Evolutionary conservation across 139 green algal species (phyloP), one percentile per base, ranked within the genome.

Genomic region (Axilococcus clingmanii): DNA sequence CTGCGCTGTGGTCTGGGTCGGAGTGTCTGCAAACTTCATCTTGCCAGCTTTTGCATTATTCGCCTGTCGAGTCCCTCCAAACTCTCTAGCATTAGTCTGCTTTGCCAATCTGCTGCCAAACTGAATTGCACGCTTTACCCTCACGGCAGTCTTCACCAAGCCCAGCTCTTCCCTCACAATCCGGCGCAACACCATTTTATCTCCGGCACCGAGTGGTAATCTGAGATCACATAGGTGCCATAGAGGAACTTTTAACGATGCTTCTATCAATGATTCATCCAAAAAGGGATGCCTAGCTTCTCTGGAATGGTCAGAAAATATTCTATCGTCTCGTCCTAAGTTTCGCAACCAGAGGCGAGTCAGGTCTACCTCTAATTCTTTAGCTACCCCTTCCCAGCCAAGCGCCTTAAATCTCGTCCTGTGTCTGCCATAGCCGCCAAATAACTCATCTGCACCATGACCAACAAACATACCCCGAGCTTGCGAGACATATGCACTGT

Each of bases 361-460:
- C 48, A 97, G 58, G 54, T 97, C 89, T 32, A 86, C 6, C n/a
- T 47, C 52, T 34, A 96, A 61, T 76, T 97, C 89, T 1, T 61
- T 40, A 1, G 68, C 40, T 30, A 89, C 59, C 14, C 60, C 55
- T 36, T 23, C 3, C 56, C 53, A 76, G n/a, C 60, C 60, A 38
- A 51, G 37, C 3, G 53, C 29, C 12, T 64, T 32, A 28, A 81
- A 91, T 37, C 61, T 62, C 2, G 87, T 95, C 16, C 80, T 69
- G 68, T 97, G 87, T 11, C 89, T 73, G n/a, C 84, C 88, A 51
- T 97, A 97, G 0, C 89, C 89, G 0, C 52, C 85, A 49, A 76
- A 92, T 59, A 92, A 83, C 77, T 97, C 90, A 66, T 97, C 90
- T 1, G 88, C 89, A 7, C 90, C 90, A 52, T 94, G 82, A 0